A percentile compares a stretch with the other conserved stretches of the same genome.
Conservation (phyloP, 1,139 yeast species). For the Yamadazyma atlantica region DNA sequence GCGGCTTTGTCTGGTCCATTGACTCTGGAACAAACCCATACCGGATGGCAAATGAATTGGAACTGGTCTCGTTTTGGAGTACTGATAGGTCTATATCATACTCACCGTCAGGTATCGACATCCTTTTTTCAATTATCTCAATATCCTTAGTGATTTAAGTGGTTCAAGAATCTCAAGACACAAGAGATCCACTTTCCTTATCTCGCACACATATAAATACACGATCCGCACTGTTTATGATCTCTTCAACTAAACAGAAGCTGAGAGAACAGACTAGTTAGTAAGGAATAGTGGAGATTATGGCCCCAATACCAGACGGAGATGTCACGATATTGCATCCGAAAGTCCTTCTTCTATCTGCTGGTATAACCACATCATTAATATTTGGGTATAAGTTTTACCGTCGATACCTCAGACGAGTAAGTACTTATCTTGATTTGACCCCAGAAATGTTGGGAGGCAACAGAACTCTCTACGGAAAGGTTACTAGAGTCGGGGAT, state of each 20-base stretch:
- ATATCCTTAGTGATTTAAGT: too few relatives aligned
- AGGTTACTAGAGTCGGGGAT: slow-evolving; percentile 91
- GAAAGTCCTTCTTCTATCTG: slow-evolving; percentile 39
- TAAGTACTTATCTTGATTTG: slow-evolving; percentile 38
- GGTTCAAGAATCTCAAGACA: too few relatives aligned
- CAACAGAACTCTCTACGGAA: slow-evolving; percentile 57
- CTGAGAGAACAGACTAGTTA: not conserved
- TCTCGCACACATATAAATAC: too few relatives aligned
- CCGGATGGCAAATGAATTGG: slow-evolving; percentile 31
- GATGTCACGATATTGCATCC: slow-evolving; percentile 36
- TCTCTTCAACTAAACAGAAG: not conserved
- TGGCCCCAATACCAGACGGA: slow-evolving; percentile 6
- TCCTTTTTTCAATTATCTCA: too few relatives aligned
- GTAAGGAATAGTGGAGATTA: not conserved
- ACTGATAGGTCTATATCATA: slow-evolving; percentile 41
- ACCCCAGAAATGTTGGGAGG: slow-evolving; percentile 38
- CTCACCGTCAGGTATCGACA: slow-evolving; percentile 42
- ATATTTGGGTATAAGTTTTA: slow-evolving; percentile 35
- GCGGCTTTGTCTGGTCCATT: slow-evolving; percentile 37
- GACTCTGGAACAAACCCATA: slow-evolving; percentile 47
- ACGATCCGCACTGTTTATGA: not conserved
- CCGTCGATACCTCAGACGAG: slow-evolving; percentile 33
- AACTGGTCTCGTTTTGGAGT: slow-evolving; percentile 16
- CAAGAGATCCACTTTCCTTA: too few relatives aligned
- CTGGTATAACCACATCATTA: slow-evolving; percentile 34